Evolutionary conservation across 495 filamentous ascomycete species (phyloP), one percentile per base, ranked within the genome.

Genomic region (Rhypophila decipiens): DNA sequence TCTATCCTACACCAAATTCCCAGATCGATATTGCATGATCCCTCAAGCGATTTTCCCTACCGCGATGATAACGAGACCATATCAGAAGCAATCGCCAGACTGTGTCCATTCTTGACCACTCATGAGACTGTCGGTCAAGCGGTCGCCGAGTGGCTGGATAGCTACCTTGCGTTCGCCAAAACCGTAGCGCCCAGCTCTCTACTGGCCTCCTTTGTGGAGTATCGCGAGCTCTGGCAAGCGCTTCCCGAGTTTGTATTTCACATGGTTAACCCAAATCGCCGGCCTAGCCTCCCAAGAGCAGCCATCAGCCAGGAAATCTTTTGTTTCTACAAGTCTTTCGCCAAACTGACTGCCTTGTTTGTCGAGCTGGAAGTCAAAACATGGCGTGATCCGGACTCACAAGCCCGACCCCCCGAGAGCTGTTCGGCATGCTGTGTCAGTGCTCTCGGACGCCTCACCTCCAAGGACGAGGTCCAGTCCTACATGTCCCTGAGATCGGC

Each of bases 81-180:
- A 37, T 53, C 66, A 1, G 69, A 74, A 0, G 67, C 65, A 5
- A 49, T 67, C 15, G 24, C 21, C 39, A 60, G 66, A 20, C 45
- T 73, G 5, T 24, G 47, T 9, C 46, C 52, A 12, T 76, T 68
- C 53, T 58, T 75, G 15, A 51, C 56, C 35, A 67, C 69, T 40
- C 63, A 58, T 67, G 49, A 48, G 63, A 65, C 24, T 46, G 65
- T 66, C 7, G 54, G 72, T 39, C 57, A 56, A 17, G 52, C 55
- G 35, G 24, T 78, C 5, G 53, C 60, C 5, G 50, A 58, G 1
- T 79, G 74, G 73, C 61, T 78, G 11, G 61, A 70, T 12, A 53
- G 44, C 20, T 77, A 66, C 46, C 34, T 76, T 31, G 29, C 13
- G 21, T 69, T 56, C 39, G 56, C 63, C 18, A 51, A 56, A 20